A percentile compares a stretch with the other conserved stretches of the same genome.
Conservation (phyloP, 1,284 basidiomycete genomes). For the Tilletia walkeri region DNA sequence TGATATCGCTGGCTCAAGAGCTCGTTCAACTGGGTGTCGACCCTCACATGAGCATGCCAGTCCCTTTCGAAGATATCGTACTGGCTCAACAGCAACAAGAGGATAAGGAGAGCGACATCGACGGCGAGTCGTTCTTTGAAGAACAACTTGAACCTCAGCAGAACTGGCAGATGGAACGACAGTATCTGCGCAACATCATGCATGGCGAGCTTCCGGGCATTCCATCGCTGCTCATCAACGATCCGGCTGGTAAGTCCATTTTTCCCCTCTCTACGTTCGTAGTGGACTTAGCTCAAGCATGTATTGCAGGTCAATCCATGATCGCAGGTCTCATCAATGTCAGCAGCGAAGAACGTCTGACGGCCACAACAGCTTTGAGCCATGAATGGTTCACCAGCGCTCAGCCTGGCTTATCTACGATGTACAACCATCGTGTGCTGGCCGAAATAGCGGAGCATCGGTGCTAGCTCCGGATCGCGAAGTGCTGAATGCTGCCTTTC, state of each 20-base stretch:
- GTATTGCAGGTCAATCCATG: background rate
- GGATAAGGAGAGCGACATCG: no score
- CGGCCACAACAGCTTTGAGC: background rate
- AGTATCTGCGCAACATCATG: slow-evolving; percentile 8
- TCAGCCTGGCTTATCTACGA: background rate
- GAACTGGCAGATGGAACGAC: background rate
- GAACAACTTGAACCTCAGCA: no score
- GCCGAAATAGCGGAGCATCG: background rate
- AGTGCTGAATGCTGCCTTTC: no score
- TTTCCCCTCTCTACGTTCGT: background rate
- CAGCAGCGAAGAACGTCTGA: background rate
- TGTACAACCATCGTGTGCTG: slow-evolving; percentile 4
- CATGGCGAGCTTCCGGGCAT: background rate
- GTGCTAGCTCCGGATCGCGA: no score
- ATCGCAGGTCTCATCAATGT: background rate
- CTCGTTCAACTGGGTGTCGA: no score
- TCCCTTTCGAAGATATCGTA: no score
- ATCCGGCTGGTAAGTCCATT: background rate
- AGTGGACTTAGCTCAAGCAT: background rate
- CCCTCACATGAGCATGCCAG: no score
- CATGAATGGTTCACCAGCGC: slow-evolving; percentile 11
- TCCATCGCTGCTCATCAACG: background rate
- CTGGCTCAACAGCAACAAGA: no score
- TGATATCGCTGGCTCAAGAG: no score
- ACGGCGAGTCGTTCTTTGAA: no score